Evolutionary conservation across 768 basidiomycete genomes (phyloP), one percentile per base, ranked within the genome.

Genomic region (Polyporus arcularius): DNA sequence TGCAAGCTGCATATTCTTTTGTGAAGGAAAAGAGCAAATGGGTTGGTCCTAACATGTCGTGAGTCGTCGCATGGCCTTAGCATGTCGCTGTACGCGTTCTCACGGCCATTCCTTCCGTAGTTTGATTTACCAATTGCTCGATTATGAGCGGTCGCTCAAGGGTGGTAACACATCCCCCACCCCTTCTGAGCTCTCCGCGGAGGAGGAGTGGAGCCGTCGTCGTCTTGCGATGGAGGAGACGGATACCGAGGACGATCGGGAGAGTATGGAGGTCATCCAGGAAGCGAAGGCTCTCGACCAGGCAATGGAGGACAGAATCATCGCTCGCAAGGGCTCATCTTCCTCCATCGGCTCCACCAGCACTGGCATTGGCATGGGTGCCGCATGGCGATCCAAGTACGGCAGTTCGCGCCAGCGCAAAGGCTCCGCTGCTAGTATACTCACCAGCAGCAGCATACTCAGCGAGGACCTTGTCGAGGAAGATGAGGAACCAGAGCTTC

Each of bases 1-100:
- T 94, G 92, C 92, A 96, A 70, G 89, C 85, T 41, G 90, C 94
- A 30, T 96, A 96, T 74, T 76, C 87, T 49, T 96, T 85, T 75
- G 94, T 96, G 45, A 95, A 96, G 74, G 83, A 88, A 70, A 94
- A 92, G 78, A 92, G 90, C 72, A 86, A 84, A 74, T 89, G 88
- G 79, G 84, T 93, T 59, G 91, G 94, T 18, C 94, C 94, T 55
- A 96, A 96, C 74, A 96, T 96, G 87, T 94, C 92, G 90, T 94
- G 78, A 75, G 92, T 87, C 40, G 43, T 55, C 48, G 38, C 30
- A 38, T 32, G 43, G n/a, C 31, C 21, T 40, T 18, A 32, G 32
- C 39, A 21, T 47, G 21, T 26, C 15, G 39, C 60, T 15, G 66
- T 68, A 58, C 67, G 62, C 48, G 52, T 53, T 57, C 50, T 63